Base-by-base conservation (phyloP, 495 filamentous ascomycete genomes). In the Tuber umbilicatum region DNA sequence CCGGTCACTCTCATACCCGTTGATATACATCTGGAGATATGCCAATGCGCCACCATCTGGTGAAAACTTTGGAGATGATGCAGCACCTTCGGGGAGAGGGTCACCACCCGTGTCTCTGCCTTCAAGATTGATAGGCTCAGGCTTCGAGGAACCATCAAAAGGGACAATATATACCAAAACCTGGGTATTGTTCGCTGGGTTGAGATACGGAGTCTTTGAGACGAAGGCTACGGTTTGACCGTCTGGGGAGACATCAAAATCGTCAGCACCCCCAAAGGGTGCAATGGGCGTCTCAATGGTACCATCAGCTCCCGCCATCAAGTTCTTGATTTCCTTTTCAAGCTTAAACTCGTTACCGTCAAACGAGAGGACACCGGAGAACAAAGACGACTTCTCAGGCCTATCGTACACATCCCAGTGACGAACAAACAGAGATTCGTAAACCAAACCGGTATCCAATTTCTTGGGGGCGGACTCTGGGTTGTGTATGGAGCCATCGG, bases 1-100 rank as follows among this genome's bases (percentile, higher is more conserved):
- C 83, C 93, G 92, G 85, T 97, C 94, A 16, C 91, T 91, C 84
- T 98, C 94, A 81, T 98, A 97, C 37, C 93, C 93, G 78, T 91
- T 89, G 75, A 89, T 85, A 38, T 87, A 86, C 92, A 94, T 94
- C 43, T 90, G 87, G 64, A 93, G 88, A 76, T 97, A 93, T n/a
- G 90, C 94, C 14, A 94, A 87, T 69, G 87, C 87, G 70, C 86
- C 87, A 1, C 92, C 93, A 79, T 90, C 87, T 27, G 91, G 89
- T 3, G 92, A 92, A 75, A 97, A 91, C 6, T 90, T 88, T 1
- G 94, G 94, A 9, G 86, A 88, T 0, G 89, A 87, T 80, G 90
- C 89, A 73, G 95, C 94, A 0, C 94, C 94, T 73, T 90, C 86
- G 2, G 87, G 82, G 10, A 78, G 76, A 41, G 78, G 69, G 74